These are phyloP conservation scores for Rhodotorula sp. DNA, from an alignment of 1,284 basidiomycete species.

Conservation along the genomic window DNA sequence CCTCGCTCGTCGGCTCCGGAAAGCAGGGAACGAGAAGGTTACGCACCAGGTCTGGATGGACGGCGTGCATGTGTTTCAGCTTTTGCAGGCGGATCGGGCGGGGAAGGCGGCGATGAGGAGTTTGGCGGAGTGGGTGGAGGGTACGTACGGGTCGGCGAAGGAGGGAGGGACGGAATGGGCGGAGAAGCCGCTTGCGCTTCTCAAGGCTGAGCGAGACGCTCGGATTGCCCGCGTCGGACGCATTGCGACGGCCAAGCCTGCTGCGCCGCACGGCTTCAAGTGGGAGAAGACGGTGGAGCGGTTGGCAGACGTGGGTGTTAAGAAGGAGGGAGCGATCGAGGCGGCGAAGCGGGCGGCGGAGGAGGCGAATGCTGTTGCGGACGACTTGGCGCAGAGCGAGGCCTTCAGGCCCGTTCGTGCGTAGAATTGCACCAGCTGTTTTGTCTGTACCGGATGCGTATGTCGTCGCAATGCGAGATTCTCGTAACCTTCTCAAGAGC, in stretches of 20 bases:
- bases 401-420: constrained; percentile 1
- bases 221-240: background rate
- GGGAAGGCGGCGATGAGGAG: background rate
- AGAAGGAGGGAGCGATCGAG: background rate
- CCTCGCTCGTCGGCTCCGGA: constrained; percentile 48
- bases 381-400: background rate
- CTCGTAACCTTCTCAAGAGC: too few species aligned
- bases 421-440: too few species aligned
- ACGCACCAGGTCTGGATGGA: constrained; percentile 26
- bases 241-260: background rate
- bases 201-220: background rate
- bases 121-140: constrained; percentile 11
- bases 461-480: too few species aligned
- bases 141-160: background rate
- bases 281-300: constrained; percentile 7
- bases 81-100: background rate
- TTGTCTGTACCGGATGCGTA: too few species aligned
- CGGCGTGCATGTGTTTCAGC: constrained; percentile 29
- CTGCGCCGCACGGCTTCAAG: background rate
- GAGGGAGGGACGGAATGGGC: background rate
- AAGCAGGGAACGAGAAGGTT: constrained; percentile 44
- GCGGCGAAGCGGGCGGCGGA: constrained; percentile 4
- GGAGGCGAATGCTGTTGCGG: constrained; percentile 1
- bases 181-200: background rate
- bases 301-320: background rate